Percentiles rank a stretch among this genome's conserved stretches.
Evolutionary conservation across 306 rosid genomes (phyloP).

Genomic region (Argentina anserina): DNA sequence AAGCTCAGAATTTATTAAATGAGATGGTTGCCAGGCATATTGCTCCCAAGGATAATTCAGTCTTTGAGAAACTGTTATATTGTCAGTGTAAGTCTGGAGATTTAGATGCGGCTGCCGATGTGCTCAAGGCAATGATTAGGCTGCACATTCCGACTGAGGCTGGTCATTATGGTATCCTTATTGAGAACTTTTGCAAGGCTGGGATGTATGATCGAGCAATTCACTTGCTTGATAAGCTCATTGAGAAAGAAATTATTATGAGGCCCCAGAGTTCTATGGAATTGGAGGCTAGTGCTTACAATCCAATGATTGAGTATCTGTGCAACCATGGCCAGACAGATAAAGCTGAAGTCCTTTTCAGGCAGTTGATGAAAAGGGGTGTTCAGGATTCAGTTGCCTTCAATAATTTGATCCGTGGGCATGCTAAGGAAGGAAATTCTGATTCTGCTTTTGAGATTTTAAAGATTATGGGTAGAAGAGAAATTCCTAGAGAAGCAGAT

Average conservation of each 20-base stretch:
- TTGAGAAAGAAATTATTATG: slow-evolving; percentile 73
- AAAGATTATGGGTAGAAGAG: slow-evolving; percentile 83
- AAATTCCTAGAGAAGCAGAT: slow-evolving; percentile 62
- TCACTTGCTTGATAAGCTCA: slow-evolving; percentile 66
- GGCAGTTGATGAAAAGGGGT: slow-evolving; percentile 86
- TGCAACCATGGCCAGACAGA: slow-evolving; percentile 66
- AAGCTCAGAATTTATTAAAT: slow-evolving; percentile 49
- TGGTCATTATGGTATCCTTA: slow-evolving; percentile 78
- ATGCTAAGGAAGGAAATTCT: slow-evolving; percentile 84
- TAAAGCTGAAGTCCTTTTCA: slow-evolving; percentile 72
- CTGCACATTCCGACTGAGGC: slow-evolving; percentile 85
- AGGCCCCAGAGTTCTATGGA: slow-evolving; percentile 59
- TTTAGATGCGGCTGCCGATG: slow-evolving; percentile 76
- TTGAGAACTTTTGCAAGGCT: slow-evolving; percentile 79
- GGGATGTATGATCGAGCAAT: slow-evolving; percentile 59
- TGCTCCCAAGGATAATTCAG: slow-evolving; percentile 70
- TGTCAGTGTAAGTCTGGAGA: slow-evolving; percentile 68
- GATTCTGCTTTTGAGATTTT: slow-evolving; percentile 78
- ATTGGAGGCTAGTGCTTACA: slow-evolving; percentile 73
- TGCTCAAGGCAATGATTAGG: slow-evolving; percentile 68
- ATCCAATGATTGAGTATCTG: slow-evolving; percentile 62
- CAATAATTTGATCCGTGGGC: slow-evolving; percentile 70
- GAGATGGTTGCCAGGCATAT: slow-evolving; percentile 73
- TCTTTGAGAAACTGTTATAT: slow-evolving; percentile 51
- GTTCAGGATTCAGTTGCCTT: slow-evolving; percentile 67